A percentile compares a stretch with the other conserved stretches of the same genome.
Evolutionary conservation across 495 filamentous ascomycete species (phyloP).

Genomic region (Penicillium chermesinum): DNA sequence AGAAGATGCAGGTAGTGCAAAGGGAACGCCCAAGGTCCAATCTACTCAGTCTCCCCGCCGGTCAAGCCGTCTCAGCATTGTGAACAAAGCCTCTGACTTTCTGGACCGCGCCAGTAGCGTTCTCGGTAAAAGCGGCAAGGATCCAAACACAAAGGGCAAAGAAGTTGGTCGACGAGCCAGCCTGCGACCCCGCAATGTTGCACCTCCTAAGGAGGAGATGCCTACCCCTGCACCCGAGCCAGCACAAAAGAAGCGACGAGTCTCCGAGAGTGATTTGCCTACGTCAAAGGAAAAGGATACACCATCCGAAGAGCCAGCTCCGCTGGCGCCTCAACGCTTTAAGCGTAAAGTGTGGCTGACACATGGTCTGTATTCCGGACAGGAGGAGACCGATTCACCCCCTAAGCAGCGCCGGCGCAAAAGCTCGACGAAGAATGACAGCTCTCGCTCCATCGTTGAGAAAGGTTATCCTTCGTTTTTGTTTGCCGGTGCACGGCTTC

Average conservation of each 20-base stretch:
- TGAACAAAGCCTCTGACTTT: constrained; percentile 41
- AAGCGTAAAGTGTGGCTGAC: constrained; percentile 65
- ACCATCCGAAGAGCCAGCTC: constrained; percentile 31
- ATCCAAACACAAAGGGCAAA: constrained; percentile 38
- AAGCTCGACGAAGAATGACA: constrained; percentile 41
- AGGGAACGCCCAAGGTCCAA: constrained; percentile 10
- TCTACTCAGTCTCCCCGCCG: constrained; percentile 23
- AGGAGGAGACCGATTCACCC: constrained; percentile 61
- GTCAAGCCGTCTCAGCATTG: constrained; percentile 38
- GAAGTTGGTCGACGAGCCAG: constrained; percentile 37
- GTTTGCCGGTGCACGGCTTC: constrained; percentile 56
- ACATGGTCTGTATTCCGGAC: constrained; percentile 86
- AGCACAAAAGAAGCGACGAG: constrained; percentile 44
- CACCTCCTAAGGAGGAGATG: constrained; percentile 28
- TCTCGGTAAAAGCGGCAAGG: constrained; percentile 52
- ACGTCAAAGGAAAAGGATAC: constrained; percentile 37
- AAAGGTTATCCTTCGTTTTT: constrained; percentile 60
- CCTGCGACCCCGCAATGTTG: constrained; percentile 34
- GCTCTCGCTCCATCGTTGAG: constrained; percentile 30
- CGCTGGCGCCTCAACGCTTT: constrained; percentile 31
- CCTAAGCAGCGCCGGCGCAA: constrained; percentile 59
- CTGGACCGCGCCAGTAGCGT: constrained; percentile 41
- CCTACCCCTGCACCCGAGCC: constrained; percentile 23
- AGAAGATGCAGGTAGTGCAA: constrained; percentile 31
- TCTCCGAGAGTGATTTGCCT: constrained; percentile 44